These are phyloP conservation scores for Adiantum capillusveneris DNA, from an alignment of 75 land plant species.

Conservation along the genomic window DNA sequence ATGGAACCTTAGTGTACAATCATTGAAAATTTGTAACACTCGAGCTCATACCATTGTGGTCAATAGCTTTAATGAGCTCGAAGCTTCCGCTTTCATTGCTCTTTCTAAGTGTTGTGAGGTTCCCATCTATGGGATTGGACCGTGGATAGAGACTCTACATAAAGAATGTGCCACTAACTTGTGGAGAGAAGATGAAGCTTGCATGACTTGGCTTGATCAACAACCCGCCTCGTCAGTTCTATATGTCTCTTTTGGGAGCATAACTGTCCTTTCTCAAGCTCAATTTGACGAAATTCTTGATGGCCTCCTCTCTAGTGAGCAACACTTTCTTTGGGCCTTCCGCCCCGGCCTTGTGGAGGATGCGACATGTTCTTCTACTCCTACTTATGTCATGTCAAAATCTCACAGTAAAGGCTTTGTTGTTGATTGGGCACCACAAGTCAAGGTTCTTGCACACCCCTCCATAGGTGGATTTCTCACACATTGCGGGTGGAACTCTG, in stretches of 20 bases:
- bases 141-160: too few species aligned
- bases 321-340: conserved; percentile 17
- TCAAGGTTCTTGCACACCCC: neutral
- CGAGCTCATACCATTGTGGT: too few species aligned
- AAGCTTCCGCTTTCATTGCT: too few species aligned
- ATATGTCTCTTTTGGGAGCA: conserved; percentile 25
- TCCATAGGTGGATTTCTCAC: neutral
- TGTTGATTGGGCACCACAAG: conserved; percentile 4
- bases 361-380: neutral
- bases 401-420: neutral
- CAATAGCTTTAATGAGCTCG: too few species aligned
- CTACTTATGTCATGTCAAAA: neutral
- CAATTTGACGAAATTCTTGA: conserved; percentile 10
- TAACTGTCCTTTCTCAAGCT: conserved; percentile 3
- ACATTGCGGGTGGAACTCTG: conserved; percentile 1
- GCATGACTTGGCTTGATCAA: conserved; percentile 11
- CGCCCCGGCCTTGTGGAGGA: conserved; percentile 5
- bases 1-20: too few species aligned
- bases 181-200: conserved; percentile 11
- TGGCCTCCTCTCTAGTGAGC: conserved; percentile 11
- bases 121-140: too few species aligned
- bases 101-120: too few species aligned
- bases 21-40: too few species aligned
- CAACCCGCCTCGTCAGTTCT: conserved; percentile 8
- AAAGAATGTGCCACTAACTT: too few species aligned